Evolutionary conservation across 2,329 filamentous ascomycete genomes (phyloP).

Genomic region (Xylaria sp.): DNA sequence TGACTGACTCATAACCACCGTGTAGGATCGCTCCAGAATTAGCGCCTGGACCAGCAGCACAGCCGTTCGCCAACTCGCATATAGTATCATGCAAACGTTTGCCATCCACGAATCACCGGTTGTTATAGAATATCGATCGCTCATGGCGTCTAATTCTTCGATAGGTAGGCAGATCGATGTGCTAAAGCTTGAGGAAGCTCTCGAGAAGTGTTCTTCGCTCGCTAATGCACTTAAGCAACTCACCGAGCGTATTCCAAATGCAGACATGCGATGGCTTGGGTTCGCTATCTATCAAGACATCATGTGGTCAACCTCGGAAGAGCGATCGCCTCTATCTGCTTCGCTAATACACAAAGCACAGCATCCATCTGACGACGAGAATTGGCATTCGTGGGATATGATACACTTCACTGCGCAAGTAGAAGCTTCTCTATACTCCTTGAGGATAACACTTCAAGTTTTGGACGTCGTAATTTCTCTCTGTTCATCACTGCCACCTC

Average conservation of each 20-base stretch:
- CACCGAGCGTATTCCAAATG: conserved; percentile 12
- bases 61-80: conserved; percentile 45
- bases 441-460: conserved; percentile 61
- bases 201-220: conserved; percentile 35
- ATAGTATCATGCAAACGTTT: conserved; percentile 41
- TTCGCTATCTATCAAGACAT: conserved; percentile 48
- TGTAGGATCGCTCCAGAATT: conserved; percentile 38
- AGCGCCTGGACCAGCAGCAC: conserved; percentile 50
- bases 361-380: conserved; percentile 37
- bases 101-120: conserved; percentile 2
- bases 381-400: conserved; percentile 57
- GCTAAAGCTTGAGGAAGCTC: conserved; percentile 26
- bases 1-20: background rate
- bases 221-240: conserved; percentile 36
- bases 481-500: conserved; percentile 16
- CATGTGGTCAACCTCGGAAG: conserved; percentile 39
- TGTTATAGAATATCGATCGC: conserved; percentile 48
- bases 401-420: conserved; percentile 67
- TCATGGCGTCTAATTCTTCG: conserved; percentile 38
- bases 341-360: conserved; percentile 39
- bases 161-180: conserved; percentile 43
- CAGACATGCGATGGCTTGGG: conserved; percentile 42
- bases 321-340: conserved; percentile 41
- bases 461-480: conserved; percentile 39
- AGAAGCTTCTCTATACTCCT: conserved; percentile 65